Base-by-base conservation (phyloP, 2,329 filamentous ascomycete genomes). In the Lasiodiplodia sp. region DNA sequence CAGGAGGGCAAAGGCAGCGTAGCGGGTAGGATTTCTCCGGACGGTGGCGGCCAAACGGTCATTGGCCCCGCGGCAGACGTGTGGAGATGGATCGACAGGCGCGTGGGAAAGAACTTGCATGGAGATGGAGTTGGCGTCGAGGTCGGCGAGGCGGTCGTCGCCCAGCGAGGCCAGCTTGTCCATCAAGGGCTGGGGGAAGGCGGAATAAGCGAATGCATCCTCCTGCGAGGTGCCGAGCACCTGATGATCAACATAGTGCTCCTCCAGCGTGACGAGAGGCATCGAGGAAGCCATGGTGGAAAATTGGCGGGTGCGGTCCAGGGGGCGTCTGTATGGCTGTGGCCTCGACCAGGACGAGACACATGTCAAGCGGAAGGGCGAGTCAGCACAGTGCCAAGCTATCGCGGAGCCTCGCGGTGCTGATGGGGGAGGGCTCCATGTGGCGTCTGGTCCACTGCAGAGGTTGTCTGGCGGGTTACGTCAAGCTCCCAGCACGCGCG, bases 1-100 rank as follows among this genome's bases (percentile, higher is more conserved):
- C 23, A 79, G 66, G 18, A 75, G 49, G 51, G 82, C 83, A 72
- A 84, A 83, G 12, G 79, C 82, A 51, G 79, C 79, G 34, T 84
- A 78, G 40, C 81, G 82, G 18, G 74, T 76, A 2, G 78, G 77
- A 47, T 60, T 55, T 37, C 55, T 57, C 34, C 56, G 53, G 53
- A 58, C 23, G 44, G 56, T 52, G 5, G 65, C 55, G 65, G 65
- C 65, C 55, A 67, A 47, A 11, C 65, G 65, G 65, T 67, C 65
- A 67, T 67, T 67, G 53, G 47, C 65, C 23, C 53, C 65, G 25
- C 55, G 53, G 34, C 53, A 67, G 44, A 60, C 56, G 23, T 37
- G 53, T 28, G 65, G 65, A 60, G 65, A 58, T 31, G 65, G 65
- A 67, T 67, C 56, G 44, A 67, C 65, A 34, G 65, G 65, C 53